Conservation (phyloP, 1,284 basidiomycete genomes). For the Sanguinoderma infundibulare region DNA sequence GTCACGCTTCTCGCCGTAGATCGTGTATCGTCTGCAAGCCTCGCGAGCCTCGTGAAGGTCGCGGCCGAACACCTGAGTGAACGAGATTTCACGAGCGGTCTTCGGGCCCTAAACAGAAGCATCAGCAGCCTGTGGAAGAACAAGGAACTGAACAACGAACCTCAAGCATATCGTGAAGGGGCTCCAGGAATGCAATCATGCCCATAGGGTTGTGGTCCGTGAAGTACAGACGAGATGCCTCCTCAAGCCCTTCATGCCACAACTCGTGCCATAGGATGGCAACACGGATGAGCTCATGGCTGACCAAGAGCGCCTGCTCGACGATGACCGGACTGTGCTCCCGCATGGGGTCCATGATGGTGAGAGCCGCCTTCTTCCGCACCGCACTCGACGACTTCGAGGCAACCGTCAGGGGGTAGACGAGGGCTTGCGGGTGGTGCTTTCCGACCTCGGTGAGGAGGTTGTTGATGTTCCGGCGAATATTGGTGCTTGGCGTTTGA, state of each 20-base stretch:
- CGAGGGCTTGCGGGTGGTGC: conserved; percentile 96
- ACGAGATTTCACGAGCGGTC: conserved; percentile 95
- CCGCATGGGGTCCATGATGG: conserved; percentile 93
- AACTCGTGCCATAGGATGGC: conserved; percentile 99
- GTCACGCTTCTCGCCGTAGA: conserved; percentile 88
- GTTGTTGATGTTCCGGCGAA: conserved; percentile 89
- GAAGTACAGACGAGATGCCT: conserved; percentile 96
- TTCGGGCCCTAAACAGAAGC: conserved; percentile 74
- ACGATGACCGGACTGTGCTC: conserved; percentile 93
- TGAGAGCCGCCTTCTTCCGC: conserved; percentile 84
- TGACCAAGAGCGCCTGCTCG: conserved; percentile 92
- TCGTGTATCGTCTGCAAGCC: conserved; percentile 86
- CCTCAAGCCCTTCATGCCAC: conserved; percentile 99
- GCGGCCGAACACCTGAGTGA: conserved; percentile 93
- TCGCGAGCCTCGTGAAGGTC: conserved; percentile 96
- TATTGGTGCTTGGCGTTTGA: conserved; percentile 90
- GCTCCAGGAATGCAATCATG: conserved; percentile 96
- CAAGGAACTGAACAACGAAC: conserved; percentile 12
- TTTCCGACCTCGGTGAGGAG: conserved; percentile 93
- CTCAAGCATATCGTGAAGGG: conserved; percentile 92
- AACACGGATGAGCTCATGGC: conserved; percentile 94
- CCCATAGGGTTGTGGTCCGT: conserved; percentile 99
- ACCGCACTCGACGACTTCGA: conserved; percentile 92
- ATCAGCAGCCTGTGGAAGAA: background rate
- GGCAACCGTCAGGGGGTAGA: conserved; percentile 98